Percentiles rank a stretch among this genome's conserved stretches.
These are phyloP conservation scores for Plantago lanceolata DNA, from an alignment of 305 asterid species.

Conservation along the genomic window DNA sequence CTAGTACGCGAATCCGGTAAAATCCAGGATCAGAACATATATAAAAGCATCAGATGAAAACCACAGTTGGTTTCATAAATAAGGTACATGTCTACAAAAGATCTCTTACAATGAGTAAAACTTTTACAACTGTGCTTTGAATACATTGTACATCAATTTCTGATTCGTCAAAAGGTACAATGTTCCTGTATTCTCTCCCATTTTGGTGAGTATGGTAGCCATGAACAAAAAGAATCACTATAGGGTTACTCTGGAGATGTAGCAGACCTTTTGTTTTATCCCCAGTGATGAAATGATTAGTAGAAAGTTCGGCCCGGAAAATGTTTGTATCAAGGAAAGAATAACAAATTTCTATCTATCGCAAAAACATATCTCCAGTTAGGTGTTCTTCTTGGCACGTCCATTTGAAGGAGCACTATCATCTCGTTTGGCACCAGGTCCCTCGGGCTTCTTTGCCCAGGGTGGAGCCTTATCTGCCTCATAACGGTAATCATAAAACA, in stretches of 20 bases:
- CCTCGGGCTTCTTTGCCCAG: slow-evolving; percentile 86
- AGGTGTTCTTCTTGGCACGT: slow-evolving; percentile 73
- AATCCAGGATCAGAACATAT: too few species aligned
- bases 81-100: neutral
- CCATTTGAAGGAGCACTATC: slow-evolving; percentile 60
- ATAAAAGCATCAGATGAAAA: neutral
- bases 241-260: slow-evolving; percentile 40
- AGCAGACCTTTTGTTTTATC: slow-evolving; percentile 23
- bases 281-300: slow-evolving; percentile 40
- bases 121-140: neutral
- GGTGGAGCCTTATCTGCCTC: slow-evolving; percentile 78
- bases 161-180: neutral
- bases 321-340: slow-evolving; percentile 23
- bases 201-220: slow-evolving; percentile 31
- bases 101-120: neutral
- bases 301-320: slow-evolving; percentile 30
- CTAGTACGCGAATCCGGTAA: too few species aligned
- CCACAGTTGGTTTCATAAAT: neutral
- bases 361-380: slow-evolving; percentile 26
- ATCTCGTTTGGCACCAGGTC: slow-evolving; percentile 62
- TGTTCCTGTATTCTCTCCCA: slow-evolving; percentile 22
- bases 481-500: slow-evolving; percentile 82
- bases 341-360: slow-evolving; percentile 31
- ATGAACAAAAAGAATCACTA: slow-evolving; percentile 37
- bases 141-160: slow-evolving; percentile 29